Conservation (phyloP, 2,329 filamentous ascomycete genomes). For the Aureobasidium leucospermi region DNA sequence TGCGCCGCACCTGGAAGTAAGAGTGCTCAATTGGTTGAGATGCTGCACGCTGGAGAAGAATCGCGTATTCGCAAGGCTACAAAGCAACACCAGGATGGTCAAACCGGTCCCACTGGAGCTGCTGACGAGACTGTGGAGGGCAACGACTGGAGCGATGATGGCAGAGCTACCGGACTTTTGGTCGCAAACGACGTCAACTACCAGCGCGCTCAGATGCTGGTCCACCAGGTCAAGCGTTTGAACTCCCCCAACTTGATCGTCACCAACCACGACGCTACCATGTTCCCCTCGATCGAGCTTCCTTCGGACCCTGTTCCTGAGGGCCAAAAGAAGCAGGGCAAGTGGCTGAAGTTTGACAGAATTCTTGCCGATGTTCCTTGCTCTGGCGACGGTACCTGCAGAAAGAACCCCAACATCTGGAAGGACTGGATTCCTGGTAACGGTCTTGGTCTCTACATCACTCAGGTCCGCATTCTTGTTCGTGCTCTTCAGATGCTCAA, state of each 20-base stretch:
- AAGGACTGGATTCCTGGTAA: slow-evolving; percentile 88
- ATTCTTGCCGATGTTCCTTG: slow-evolving; percentile 96
- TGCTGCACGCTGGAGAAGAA: slow-evolving; percentile 90
- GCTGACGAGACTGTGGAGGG: slow-evolving; percentile 22
- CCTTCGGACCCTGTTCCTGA: slow-evolving; percentile 45
- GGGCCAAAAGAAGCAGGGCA: slow-evolving; percentile 49
- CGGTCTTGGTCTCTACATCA: slow-evolving; percentile 76
- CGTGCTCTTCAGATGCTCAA: slow-evolving; percentile 94
- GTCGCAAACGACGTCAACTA: slow-evolving; percentile 97
- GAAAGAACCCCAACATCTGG: slow-evolving; percentile 93
- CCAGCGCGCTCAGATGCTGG: slow-evolving; percentile 92
- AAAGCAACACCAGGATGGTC: slow-evolving; percentile 51
- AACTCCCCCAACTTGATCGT: slow-evolving; percentile 95
- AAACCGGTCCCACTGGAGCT: slow-evolving; percentile 18
- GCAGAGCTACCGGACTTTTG: slow-evolving; percentile 81
- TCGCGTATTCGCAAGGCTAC: slow-evolving; percentile 63
- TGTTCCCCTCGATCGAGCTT: slow-evolving; percentile 90
- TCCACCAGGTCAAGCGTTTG: slow-evolving; percentile 94
- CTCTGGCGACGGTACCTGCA: slow-evolving; percentile 85
- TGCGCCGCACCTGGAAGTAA: slow-evolving; percentile 97
- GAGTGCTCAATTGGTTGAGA: slow-evolving; percentile 88
- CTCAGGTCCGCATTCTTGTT: slow-evolving; percentile 83
- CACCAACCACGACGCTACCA: slow-evolving; percentile 94
- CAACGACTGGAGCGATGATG: slow-evolving; percentile 62
- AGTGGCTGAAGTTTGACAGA: slow-evolving; percentile 92